Conservation (phyloP, 106 monocot genomes). For the Amphibolis antarctica region DNA sequence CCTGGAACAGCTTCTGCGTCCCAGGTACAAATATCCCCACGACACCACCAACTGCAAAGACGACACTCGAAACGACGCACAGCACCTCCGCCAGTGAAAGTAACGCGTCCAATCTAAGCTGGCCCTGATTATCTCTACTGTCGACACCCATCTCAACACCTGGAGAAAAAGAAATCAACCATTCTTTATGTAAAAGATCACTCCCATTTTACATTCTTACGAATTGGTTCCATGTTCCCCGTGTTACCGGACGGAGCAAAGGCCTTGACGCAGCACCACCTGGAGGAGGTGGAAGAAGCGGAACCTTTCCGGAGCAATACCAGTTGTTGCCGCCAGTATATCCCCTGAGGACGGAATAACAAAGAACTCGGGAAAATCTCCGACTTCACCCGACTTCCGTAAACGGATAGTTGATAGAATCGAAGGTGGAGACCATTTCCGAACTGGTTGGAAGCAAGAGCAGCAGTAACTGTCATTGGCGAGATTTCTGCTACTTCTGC, state of each 20-base stretch:
- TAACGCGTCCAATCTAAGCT: constrained; percentile 33
- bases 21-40: constrained; percentile 25
- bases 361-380: not conserved
- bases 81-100: constrained; percentile 41
- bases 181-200: not conserved
- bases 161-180: not conserved
- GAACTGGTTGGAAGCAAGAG: too few species aligned
- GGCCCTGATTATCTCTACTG: not conserved
- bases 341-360: not conserved
- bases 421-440: constrained; percentile 1
- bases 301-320: not conserved
- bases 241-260: constrained; percentile 1
- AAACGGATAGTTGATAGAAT: not conserved
- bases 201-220: not conserved
- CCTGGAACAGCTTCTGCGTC: constrained; percentile 20
- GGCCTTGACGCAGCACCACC: not conserved
- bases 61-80: constrained; percentile 39
- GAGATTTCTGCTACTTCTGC: not conserved
- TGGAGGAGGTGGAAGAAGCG: not conserved
- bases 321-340: not conserved
- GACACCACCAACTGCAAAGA: constrained; percentile 44
- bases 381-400: not conserved
- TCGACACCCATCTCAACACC: not conserved
- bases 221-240: not conserved
- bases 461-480: not conserved